A percentile compares a stretch with the other conserved stretches of the same genome.
phyloP scores from a whole-genome alignment of 129 eudicot genomes.

The Centrapalus pauciflorus region DNA sequence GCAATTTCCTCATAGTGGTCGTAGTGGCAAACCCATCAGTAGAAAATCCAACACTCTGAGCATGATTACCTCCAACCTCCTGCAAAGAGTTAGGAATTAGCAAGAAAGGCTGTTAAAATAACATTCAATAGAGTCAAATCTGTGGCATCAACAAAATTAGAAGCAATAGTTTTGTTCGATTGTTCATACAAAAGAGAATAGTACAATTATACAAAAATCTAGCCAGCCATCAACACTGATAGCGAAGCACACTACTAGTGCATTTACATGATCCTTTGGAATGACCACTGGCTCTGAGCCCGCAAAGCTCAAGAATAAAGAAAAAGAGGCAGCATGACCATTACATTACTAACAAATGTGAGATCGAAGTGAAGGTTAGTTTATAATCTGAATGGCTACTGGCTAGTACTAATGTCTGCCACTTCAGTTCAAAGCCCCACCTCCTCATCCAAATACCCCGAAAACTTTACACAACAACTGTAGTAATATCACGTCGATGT shows the following conservation, averaged over 20 bases:
- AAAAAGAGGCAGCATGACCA: too few relatives aligned
- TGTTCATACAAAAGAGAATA: too few relatives aligned
- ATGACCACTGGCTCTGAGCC: too few relatives aligned
- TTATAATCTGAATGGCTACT: background rate
- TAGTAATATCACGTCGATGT: too few relatives aligned
- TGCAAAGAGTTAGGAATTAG: conserved; percentile 15
- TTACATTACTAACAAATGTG: too few relatives aligned
- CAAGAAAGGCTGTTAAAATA: background rate
- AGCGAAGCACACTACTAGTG: too few relatives aligned
- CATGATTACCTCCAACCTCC: conserved; percentile 96
- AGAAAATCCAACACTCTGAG: conserved; percentile 83
- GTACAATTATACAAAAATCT: too few relatives aligned
- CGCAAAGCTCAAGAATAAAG: too few relatives aligned
- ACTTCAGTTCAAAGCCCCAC: background rate
- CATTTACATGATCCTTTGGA: too few relatives aligned
- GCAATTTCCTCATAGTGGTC: conserved; percentile 68
- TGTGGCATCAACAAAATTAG: too few relatives aligned
- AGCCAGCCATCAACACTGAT: too few relatives aligned
- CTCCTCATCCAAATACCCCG: background rate
- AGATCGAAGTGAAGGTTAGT: background rate
- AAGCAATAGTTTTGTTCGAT: too few relatives aligned
- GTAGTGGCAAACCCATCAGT: conserved; percentile 96
- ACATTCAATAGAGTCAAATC: background rate
- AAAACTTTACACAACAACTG: background rate
- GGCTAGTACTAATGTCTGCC: background rate